Evolutionary conservation across 441 rosid species (phyloP), one percentile per base, ranked within the genome.

Genomic region (Kokia cookei): DNA sequence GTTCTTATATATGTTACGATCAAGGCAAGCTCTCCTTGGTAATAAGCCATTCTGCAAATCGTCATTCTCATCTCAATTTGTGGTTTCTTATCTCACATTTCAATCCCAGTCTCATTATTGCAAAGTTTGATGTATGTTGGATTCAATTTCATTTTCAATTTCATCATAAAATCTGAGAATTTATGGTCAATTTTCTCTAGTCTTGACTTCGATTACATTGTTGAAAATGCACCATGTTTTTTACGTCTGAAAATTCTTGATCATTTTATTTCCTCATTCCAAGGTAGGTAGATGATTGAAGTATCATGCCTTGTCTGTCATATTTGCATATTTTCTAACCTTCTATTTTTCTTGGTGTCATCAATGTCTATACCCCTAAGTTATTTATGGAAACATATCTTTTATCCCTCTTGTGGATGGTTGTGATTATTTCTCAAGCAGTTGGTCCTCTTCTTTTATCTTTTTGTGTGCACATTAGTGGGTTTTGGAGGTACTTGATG

Each of bases 1-100:
- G 88, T 87, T 78, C 87, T 90, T 67, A 81, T 82, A 72, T 84
- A 83, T 77, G 82, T 86, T 76, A 82, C 82, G 48, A 82, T 89
- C 83, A 87, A 86, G 93, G 97, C 87, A 88, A 84, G 86, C 78
- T 80, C 85, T 84, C 79, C 85, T 84, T 79, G 90, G 89, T 86
- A 86, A 84, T 78, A 80, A 79, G 76, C 75, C 75, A 42, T 82
- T 82, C 81, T 62, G 77, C 73, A 71, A 68, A 42, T 59, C 37
- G 65, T 77, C 65, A 65, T 73, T 73, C 69, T 75, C 59, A 69
- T 69, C 57, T 55, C 55, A 17, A 53, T 48, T 55, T 76, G 54
- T 77, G 71, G 64, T 48, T 43, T 67, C 55, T 5, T 19, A 22
- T 66, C 9, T 43, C 42, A 32, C 60, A 27, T 13, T 42, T 65